phyloP scores from a whole-genome alignment of 106 monocot species.

The Iris macrosiphon region DNA sequence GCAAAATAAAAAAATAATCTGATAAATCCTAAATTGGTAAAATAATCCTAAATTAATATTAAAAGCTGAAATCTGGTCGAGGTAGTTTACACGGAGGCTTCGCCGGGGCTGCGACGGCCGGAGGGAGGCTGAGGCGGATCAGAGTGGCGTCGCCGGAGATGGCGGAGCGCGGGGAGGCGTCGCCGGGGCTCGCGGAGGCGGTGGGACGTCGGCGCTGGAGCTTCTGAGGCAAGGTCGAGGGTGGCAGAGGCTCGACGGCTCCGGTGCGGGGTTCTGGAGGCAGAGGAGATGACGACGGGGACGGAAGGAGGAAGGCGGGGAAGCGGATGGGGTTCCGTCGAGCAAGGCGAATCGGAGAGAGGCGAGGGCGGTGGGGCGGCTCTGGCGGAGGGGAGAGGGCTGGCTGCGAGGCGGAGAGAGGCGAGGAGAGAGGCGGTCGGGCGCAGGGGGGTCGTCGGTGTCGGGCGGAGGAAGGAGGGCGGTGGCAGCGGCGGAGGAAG shows the following conservation, averaged over 20 bases:
- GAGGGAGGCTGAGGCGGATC: neutral
- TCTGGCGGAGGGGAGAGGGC: slow-evolving; percentile 7
- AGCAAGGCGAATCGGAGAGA: neutral
- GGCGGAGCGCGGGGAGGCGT: slow-evolving; percentile 10
- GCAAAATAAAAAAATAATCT: too few species aligned
- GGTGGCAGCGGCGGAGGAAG: too few species aligned
- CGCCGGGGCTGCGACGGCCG: slow-evolving; percentile 1
- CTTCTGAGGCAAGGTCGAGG: neutral
- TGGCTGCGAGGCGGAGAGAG: too few species aligned
- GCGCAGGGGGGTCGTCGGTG: too few species aligned
- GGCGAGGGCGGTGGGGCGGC: slow-evolving; percentile 1
- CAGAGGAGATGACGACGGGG: neutral
- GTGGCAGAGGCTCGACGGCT: neutral
- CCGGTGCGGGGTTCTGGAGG: too few species aligned
- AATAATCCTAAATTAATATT: too few species aligned
- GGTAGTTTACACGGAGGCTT: neutral
- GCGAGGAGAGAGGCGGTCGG: too few species aligned
- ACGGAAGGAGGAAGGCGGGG: neutral
- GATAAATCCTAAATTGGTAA: too few species aligned
- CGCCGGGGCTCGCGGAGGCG: neutral
- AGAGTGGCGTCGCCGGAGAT: slow-evolving; percentile 3
- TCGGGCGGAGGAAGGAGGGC: too few species aligned
- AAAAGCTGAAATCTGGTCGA: too few species aligned
- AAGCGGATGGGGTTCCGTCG: neutral
- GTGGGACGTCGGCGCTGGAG: neutral